phyloP scores from a whole-genome alignment of 805 yeast genomes.

The Saccharomycopsis sp. region DNA sequence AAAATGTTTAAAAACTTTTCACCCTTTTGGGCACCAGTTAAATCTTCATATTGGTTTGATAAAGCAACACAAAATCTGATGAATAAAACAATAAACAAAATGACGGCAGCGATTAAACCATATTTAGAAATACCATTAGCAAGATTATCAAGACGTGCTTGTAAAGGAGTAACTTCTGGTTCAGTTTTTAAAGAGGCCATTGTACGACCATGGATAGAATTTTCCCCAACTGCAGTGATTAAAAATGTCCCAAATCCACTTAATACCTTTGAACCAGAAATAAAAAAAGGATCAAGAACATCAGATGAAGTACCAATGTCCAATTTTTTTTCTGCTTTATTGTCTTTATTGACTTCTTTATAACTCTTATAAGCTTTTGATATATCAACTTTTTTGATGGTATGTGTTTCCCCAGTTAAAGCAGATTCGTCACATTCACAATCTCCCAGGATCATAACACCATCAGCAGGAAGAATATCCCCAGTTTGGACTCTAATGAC shows the following conservation, averaged over 20 bases:
- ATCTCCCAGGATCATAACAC: constrained; percentile 59
- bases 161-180: constrained; percentile 81
- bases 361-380: constrained; percentile 15
- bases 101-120: constrained; percentile 75
- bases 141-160: constrained; percentile 63
- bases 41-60: constrained; percentile 35
- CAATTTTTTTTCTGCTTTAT: constrained; percentile 14
- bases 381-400: constrained; percentile 61
- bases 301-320: constrained; percentile 23
- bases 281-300: constrained; percentile 68
- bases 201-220: constrained; percentile 88
- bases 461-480: constrained; percentile 87
- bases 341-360: neutral
- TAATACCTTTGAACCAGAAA: constrained; percentile 83
- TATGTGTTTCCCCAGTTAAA: constrained; percentile 87
- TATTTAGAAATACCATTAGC: constrained; percentile 95
- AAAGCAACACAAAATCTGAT: constrained; percentile 60
- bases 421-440: constrained; percentile 89
- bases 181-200: constrained; percentile 72
- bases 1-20: constrained; percentile 73
- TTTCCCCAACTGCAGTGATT: constrained; percentile 82
- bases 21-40: constrained; percentile 67
- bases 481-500: constrained; percentile 79
- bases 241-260: constrained; percentile 81
- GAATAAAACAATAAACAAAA: constrained; percentile 73